Evolutionary conservation across 352 stramenopile genomes (phyloP).

Genomic region (Blastocystis sp.): DNA sequence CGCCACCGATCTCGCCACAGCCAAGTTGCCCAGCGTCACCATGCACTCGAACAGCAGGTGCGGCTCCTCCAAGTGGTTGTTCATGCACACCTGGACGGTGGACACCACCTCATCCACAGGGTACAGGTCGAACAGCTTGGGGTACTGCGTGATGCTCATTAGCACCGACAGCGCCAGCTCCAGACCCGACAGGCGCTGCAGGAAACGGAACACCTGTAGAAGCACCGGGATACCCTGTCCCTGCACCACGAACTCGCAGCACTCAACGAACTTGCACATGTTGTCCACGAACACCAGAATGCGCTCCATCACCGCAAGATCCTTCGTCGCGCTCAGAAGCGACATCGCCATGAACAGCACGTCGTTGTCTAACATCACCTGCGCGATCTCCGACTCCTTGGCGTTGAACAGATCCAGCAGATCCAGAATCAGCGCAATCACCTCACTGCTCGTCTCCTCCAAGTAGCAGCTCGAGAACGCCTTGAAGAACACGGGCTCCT

Average conservation of each 20-base stretch:
- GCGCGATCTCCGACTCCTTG: not conserved
- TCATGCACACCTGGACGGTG: slow-evolving; percentile 3
- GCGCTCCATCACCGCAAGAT: slow-evolving; percentile 32
- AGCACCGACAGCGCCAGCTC: slow-evolving; percentile 18
- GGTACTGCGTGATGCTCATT: slow-evolving; percentile 47
- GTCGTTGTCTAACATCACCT: slow-evolving; percentile 39
- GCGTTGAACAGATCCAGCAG: slow-evolving; percentile 10
- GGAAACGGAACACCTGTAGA: slow-evolving; percentile 45
- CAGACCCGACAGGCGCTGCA: not conserved
- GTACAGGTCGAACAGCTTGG: slow-evolving; percentile 12
- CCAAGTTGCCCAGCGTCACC: slow-evolving; percentile 25
- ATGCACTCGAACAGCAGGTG: slow-evolving; percentile 38
- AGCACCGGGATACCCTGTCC: slow-evolving; percentile 1
- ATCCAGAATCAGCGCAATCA: slow-evolving; percentile 39
- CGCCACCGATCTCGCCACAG: not conserved
- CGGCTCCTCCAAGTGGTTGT: not conserved
- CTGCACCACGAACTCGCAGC: slow-evolving; percentile 38
- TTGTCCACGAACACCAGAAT: slow-evolving; percentile 15
- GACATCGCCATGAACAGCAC: slow-evolving; percentile 50
- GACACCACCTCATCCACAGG: slow-evolving; percentile 48
- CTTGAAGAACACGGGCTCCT: slow-evolving; percentile 40
- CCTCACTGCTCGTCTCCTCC: not conserved
- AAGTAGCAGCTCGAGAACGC: slow-evolving; percentile 42
- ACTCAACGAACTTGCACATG: slow-evolving; percentile 50
- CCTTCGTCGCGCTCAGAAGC: slow-evolving; percentile 35